A percentile compares a stretch with the other conserved stretches of the same genome.
Conservation (phyloP, 495 filamentous ascomycete species). For the Xylaria palmicola region DNA sequence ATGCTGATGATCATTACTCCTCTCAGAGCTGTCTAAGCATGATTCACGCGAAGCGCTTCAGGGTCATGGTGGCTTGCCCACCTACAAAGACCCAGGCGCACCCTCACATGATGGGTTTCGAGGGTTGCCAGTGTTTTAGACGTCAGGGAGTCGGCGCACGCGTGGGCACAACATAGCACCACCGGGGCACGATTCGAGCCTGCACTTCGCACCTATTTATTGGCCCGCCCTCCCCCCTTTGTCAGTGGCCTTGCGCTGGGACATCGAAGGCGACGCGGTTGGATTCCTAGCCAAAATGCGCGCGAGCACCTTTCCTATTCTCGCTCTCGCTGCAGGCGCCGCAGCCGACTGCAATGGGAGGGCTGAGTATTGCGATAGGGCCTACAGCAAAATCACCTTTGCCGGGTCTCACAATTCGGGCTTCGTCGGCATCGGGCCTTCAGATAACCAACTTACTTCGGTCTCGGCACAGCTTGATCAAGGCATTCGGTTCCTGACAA, state of each 20-base stretch:
- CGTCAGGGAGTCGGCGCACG: not conserved
- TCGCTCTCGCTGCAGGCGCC: slow-evolving; percentile 21
- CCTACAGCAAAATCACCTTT: slow-evolving; percentile 76
- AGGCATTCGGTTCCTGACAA: slow-evolving; percentile 80
- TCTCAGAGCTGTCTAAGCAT: not conserved
- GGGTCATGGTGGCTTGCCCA: not conserved
- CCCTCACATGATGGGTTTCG: not conserved
- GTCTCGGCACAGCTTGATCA: slow-evolving; percentile 72
- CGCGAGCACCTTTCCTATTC: not conserved
- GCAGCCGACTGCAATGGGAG: slow-evolving; percentile 68
- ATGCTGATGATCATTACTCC: slow-evolving; percentile 5
- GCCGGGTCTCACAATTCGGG: slow-evolving; percentile 79
- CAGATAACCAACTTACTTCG: slow-evolving; percentile 63
- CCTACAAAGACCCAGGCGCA: not conserved
- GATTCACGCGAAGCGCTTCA: not conserved
- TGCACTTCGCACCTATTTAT: not conserved
- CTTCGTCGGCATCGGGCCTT: slow-evolving; percentile 62
- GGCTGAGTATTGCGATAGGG: slow-evolving; percentile 65
- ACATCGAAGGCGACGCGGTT: not conserved
- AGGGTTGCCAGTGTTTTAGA: not conserved
- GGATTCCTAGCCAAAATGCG: slow-evolving; percentile 19
- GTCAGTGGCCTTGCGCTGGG: not conserved
- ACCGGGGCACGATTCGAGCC: not conserved
- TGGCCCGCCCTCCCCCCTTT: slow-evolving; percentile 6
- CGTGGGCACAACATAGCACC: not conserved